Evolutionary conservation across 2,329 filamentous ascomycete species (phyloP).

Genomic region (Phaeoacremonium minimum): DNA sequence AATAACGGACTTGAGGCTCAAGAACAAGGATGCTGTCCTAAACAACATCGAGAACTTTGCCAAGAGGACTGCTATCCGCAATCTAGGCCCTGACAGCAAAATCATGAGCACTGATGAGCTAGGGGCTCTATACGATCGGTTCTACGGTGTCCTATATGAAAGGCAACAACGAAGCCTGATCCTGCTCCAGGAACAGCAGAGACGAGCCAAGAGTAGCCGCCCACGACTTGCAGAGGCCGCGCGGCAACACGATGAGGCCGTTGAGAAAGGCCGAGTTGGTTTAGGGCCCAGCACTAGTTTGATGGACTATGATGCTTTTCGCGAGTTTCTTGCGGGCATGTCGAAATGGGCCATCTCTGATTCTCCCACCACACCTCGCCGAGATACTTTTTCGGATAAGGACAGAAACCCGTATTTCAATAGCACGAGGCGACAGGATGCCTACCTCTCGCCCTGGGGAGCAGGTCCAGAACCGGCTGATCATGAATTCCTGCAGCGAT

Average conservation of each 20-base stretch:
- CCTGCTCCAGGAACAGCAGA: conserved; percentile 70
- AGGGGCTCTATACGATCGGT: conserved; percentile 86
- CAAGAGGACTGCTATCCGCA: conserved; percentile 92
- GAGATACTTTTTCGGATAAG: conserved; percentile 41
- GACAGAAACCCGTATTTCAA: conserved; percentile 57
- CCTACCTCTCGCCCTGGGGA: conserved; percentile 48
- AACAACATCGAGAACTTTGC: conserved; percentile 97
- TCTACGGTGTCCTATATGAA: conserved; percentile 89
- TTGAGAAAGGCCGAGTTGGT: conserved; percentile 82
- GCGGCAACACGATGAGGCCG: conserved; percentile 41
- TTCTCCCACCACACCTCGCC: conserved; percentile 59
- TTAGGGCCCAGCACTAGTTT: conserved; percentile 83
- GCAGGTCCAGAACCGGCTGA: conserved; percentile 69
- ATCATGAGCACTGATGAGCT: conserved; percentile 80
- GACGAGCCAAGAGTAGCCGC: conserved; percentile 58
- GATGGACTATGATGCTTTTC: conserved; percentile 97
- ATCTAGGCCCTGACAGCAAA: conserved; percentile 94
- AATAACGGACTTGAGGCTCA: conserved; percentile 81
- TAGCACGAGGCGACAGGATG: conserved; percentile 45
- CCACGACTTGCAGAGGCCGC: conserved; percentile 22
- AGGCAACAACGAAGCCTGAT: conserved; percentile 78
- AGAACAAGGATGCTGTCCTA: conserved; percentile 90
- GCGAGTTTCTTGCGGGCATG: conserved; percentile 87
- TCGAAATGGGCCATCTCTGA: conserved; percentile 93
- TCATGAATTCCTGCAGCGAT: conserved; percentile 86